These are phyloP conservation scores for Penicillium macrosclerotiorum DNA, from an alignment of 495 filamentous ascomycete genomes.

Conservation along the genomic window DNA sequence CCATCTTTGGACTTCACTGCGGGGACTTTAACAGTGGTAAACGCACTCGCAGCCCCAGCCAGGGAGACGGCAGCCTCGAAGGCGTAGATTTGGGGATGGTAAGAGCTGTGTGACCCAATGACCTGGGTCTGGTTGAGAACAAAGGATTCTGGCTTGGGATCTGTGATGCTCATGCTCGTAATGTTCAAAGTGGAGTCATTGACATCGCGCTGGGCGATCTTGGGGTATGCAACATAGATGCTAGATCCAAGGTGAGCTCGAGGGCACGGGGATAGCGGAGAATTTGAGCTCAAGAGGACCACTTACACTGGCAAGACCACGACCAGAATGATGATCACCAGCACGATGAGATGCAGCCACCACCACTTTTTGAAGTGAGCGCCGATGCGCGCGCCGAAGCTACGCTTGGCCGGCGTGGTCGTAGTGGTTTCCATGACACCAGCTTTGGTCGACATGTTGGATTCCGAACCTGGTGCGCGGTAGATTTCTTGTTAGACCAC, in stretches of 20 bases:
- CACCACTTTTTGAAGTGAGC: constrained; percentile 60
- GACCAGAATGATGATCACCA: constrained; percentile 57
- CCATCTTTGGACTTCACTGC: constrained; percentile 54
- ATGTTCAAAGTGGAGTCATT: constrained; percentile 62
- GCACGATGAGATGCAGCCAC: constrained; percentile 66
- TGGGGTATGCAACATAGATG: constrained; percentile 69
- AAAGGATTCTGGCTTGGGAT: constrained; percentile 57
- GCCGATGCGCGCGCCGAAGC: constrained; percentile 35
- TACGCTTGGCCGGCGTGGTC: constrained; percentile 20
- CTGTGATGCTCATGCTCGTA: constrained; percentile 53
- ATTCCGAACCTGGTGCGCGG: not conserved
- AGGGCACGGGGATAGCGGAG: not conserved
- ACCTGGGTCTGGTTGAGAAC: constrained; percentile 51
- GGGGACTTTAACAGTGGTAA: constrained; percentile 57
- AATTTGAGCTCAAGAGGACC: too few relatives aligned
- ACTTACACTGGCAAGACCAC: constrained; percentile 68
- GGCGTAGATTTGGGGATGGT: constrained; percentile 53
- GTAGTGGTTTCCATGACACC: constrained; percentile 17
- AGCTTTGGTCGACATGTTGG: constrained; percentile 33
- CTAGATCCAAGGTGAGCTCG: constrained; percentile 36
- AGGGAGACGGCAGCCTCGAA: constrained; percentile 56
- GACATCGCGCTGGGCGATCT: constrained; percentile 67
- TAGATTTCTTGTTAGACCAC: not conserved
- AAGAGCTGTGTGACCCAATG: constrained; percentile 45
- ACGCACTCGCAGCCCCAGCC: constrained; percentile 49